Evolutionary conservation across 2,329 filamentous ascomycete genomes (phyloP).

Genomic region (Blastomyces silverae): DNA sequence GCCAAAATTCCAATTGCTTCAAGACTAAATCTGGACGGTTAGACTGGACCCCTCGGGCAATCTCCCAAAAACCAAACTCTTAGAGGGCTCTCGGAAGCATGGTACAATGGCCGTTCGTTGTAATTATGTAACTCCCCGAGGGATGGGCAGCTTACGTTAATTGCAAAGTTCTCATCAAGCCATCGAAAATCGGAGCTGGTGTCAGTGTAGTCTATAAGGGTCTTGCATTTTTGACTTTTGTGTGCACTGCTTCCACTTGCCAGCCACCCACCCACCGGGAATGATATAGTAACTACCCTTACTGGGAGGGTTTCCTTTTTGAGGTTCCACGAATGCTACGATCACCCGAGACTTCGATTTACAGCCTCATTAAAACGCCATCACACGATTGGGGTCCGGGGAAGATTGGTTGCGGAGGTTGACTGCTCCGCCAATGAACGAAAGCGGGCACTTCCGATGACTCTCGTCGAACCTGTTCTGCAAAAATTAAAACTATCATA

Average conservation of each 20-base stretch:
- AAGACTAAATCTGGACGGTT: too few species aligned
- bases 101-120: too few species aligned
- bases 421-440: background rate
- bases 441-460: background rate
- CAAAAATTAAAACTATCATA: constrained; percentile 1
- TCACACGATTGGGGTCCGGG: background rate
- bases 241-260: background rate
- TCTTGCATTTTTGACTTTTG: background rate
- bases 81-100: too few species aligned
- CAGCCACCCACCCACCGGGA: background rate
- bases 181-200: too few species aligned
- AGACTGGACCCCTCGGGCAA: too few species aligned
- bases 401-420: background rate
- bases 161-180: too few species aligned
- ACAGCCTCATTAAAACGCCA: background rate
- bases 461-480: background rate
- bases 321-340: constrained; percentile 1
- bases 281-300: too few species aligned
- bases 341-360: constrained; percentile 1
- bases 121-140: too few species aligned
- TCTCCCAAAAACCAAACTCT: too few species aligned
- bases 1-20: too few species aligned
- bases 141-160: too few species aligned
- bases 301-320: background rate
- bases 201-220: background rate